Conservation (phyloP, 805 yeast species). For the Yarrowia osloensis region DNA sequence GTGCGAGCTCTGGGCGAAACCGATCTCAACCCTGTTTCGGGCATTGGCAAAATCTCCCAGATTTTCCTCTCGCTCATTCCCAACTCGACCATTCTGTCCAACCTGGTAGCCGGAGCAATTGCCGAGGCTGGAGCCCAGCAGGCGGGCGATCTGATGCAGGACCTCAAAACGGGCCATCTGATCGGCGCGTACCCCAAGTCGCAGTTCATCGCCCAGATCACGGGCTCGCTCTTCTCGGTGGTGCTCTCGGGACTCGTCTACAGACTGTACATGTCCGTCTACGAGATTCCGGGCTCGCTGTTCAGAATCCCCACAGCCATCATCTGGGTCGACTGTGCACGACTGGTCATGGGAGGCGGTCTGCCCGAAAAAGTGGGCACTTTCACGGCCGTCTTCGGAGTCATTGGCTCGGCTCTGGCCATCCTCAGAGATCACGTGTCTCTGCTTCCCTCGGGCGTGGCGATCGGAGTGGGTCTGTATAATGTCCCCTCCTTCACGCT, state of each 20-base stretch:
- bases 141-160: constrained; percentile 98
- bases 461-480: constrained; percentile 95
- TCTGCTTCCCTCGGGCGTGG: constrained; percentile 89
- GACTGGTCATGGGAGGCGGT: constrained; percentile 87
- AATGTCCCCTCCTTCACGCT: constrained; percentile 91
- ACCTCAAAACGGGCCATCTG: constrained; percentile 88
- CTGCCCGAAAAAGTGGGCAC: constrained; percentile 75
- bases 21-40: constrained; percentile 94
- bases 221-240: constrained; percentile 86
- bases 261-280: constrained; percentile 74
- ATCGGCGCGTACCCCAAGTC: constrained; percentile 90
- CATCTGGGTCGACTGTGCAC: constrained; percentile 94
- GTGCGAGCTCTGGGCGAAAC: constrained; percentile 96
- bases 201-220: constrained; percentile 85
- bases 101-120: constrained; percentile 91
- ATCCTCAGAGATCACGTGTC: constrained; percentile 52
- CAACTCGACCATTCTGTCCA: constrained; percentile 78
- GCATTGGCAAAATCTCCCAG: constrained; percentile 93
- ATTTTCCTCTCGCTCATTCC: constrained; percentile 75
- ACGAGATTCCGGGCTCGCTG: constrained; percentile 77
- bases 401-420: constrained; percentile 50
- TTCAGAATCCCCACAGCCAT: constrained; percentile 93
- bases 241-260: constrained; percentile 80
- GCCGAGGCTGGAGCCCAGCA: constrained; percentile 99
- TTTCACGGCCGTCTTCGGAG: constrained; percentile 69